Base-by-base conservation (phyloP, 1,284 basidiomycete genomes). In the Apiotrichum brassicae region DNA sequence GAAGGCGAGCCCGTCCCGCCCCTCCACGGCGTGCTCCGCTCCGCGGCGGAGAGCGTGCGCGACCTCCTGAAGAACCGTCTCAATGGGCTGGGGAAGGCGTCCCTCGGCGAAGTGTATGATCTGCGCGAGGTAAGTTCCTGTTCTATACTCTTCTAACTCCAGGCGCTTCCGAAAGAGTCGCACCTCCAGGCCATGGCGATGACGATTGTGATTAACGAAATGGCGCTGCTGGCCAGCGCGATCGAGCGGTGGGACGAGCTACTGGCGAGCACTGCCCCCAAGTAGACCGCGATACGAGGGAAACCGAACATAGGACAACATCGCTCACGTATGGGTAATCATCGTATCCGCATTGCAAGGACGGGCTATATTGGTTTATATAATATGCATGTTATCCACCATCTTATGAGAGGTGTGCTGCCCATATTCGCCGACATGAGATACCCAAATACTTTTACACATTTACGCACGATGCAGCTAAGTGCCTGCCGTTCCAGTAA, bases 141-240 rank as follows among this genome's bases (percentile, higher is more conserved):
- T n/a, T n/a, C 28, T 30, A 30, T 30, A 30, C 14, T 30, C 14
- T 6, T 24, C 24, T 52, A 47, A 49, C 34, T 22, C 25, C 53
- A 62, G 64, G 48, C 46, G 11, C 54, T 65, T 1, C 38, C 47
- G 1, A 6, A n/a, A 1, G 48, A 57, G 3, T 50, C 49, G 1
- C 34, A 40, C 4, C 49, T 61, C 11, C 59, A 61, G 48, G 20
- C 52, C 8, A 66, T 71, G 63, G 71, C 68, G 1, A 52, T 73
- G 46, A 69, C 62, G 1, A 30, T 73, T 9, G 50, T 61, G 8
- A 61, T 70, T 35, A 63, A 70, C 43, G 72, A 74, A 53, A 49
- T 65, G 19, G 58, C 60, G 12, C 58, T 72, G 24, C 38, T 74
- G 11, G 43, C 53, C 20, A 60, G 62, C 6, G 61, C 65, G 3